Base-by-base conservation (phyloP, 371 early-diverging fungal genomes). In the Zopfochytrium polystomum region DNA sequence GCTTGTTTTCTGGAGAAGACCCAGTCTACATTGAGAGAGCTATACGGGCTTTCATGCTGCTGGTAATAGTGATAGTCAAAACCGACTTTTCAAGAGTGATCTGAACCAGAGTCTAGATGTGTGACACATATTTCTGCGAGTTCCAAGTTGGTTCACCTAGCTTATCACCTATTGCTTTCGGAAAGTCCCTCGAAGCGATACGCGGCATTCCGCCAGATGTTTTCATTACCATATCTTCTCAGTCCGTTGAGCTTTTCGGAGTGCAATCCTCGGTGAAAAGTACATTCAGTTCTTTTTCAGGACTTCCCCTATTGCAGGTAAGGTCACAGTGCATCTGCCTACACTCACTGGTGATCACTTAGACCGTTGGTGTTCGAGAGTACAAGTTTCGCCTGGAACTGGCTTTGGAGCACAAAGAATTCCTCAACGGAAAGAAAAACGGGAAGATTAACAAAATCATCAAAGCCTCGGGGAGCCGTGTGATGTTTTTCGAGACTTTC, bases 361-460 rank as follows among this genome's bases (percentile, higher is more conserved):
- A n/a, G n/a, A n/a, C n/a, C n/a, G n/a, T n/a, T n/a, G n/a, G n/a
- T n/a, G n/a, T n/a, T n/a, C 60, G 80, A 1, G 77, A 78, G 52
- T 69, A 69, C 18, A 77, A 74, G 49, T 82, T 86, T 58, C 78
- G 76, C 47, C 68, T 91, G 9, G 91, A 90, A 53, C 71, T 90
- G 35, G 81, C 88, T 33, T 79, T 82, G n/a, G 91, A 90, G 60
- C 90, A 91, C 61, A 85, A 86, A 15, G 93, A 94, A 48, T 95
- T 94, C 61, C 88, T 95, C 29, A 88, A 85, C 49, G 96, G 96
- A 57, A 95, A 95, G 77, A 93, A 94, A 80, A 90, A 87, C 65
- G 96, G 96, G 47, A 95, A 95, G 68, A 88, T 92, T 67, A 92
- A 86, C 82, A 89, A 91, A 62, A 93, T 95, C 55, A 85, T 87